A percentile compares a stretch with the other conserved stretches of the same genome.
These are phyloP conservation scores for Zelonia costaricensis DNA, from an alignment of 208 protist genomes.

Conservation along the genomic window DNA sequence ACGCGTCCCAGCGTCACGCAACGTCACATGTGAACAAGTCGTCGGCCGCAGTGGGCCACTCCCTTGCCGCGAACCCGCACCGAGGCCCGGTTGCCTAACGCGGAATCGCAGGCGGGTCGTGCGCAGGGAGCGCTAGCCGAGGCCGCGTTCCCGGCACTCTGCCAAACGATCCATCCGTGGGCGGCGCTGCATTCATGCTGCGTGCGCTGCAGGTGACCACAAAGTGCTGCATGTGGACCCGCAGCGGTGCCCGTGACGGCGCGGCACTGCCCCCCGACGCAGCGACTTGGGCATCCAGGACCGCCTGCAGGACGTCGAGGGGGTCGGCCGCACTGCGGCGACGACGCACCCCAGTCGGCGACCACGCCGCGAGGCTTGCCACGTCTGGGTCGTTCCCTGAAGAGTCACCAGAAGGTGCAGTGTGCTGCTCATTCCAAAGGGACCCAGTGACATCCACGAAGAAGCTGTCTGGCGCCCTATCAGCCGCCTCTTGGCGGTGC, in stretches of 20 bases:
- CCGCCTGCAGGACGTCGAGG: constrained; percentile 53
- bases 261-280: background rate
- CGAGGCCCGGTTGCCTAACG: background rate
- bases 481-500: background rate
- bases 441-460: constrained; percentile 6
- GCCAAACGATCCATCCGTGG: no score
- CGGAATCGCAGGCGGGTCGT: background rate
- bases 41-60: no score
- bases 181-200: constrained; percentile 47
- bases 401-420: no score
- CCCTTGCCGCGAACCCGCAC: no score
- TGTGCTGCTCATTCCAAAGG: no score
- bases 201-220: constrained; percentile 76
- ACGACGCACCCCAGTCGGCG: constrained; percentile 37
- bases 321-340: constrained; percentile 43
- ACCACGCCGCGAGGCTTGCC: constrained; percentile 12
- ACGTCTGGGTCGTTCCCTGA: no score
- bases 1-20: no score
- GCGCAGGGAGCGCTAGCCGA: no score
- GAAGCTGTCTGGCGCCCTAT: background rate
- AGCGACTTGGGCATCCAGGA: constrained; percentile 25
- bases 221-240: constrained; percentile 73
- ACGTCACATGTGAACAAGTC: no score
- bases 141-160: no score
- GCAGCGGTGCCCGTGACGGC: constrained; percentile 24